phyloP scores from a whole-genome alignment of 495 filamentous ascomycete genomes.

The Haplographium delicatum region DNA sequence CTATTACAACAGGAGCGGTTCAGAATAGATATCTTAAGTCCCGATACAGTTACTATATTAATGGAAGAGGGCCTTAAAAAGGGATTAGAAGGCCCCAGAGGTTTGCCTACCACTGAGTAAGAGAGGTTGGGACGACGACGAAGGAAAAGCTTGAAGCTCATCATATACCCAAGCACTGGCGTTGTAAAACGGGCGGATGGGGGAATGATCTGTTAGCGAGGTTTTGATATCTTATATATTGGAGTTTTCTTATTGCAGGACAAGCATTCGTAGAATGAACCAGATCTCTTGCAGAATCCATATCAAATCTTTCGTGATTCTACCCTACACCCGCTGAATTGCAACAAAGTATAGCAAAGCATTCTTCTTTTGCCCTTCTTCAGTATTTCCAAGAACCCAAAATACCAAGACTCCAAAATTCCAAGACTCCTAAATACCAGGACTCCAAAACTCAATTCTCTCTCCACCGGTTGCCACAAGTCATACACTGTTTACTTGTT shows the following conservation, averaged over 20 bases:
- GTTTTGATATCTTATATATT: neutral
- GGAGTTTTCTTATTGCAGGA: neutral
- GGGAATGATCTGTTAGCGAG: neutral
- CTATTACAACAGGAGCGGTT: slow-evolving; percentile 80
- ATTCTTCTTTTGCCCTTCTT: neutral
- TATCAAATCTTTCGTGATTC: neutral
- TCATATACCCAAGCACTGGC: slow-evolving; percentile 12
- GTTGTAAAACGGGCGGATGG: slow-evolving; percentile 4
- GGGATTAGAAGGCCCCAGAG: slow-evolving; percentile 12
- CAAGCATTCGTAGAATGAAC: neutral
- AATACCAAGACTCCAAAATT: neutral
- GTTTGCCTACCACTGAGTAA: neutral
- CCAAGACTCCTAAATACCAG: neutral
- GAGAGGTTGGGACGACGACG: neutral
- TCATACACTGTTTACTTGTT: slow-evolving; percentile 47
- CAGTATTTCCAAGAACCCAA: neutral
- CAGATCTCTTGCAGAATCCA: neutral
- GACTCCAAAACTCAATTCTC: slow-evolving; percentile 33
- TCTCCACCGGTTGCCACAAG: slow-evolving; percentile 52
- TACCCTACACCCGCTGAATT: slow-evolving; percentile 23
- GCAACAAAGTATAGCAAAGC: slow-evolving; percentile 14
- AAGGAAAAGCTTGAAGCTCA: neutral
- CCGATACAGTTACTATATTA: slow-evolving; percentile 61
- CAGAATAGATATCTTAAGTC: slow-evolving; percentile 72
- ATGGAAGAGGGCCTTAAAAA: slow-evolving; percentile 43